Base-by-base conservation (phyloP, 2,329 filamentous ascomycete genomes). In the Diaporthe vaccinii region DNA sequence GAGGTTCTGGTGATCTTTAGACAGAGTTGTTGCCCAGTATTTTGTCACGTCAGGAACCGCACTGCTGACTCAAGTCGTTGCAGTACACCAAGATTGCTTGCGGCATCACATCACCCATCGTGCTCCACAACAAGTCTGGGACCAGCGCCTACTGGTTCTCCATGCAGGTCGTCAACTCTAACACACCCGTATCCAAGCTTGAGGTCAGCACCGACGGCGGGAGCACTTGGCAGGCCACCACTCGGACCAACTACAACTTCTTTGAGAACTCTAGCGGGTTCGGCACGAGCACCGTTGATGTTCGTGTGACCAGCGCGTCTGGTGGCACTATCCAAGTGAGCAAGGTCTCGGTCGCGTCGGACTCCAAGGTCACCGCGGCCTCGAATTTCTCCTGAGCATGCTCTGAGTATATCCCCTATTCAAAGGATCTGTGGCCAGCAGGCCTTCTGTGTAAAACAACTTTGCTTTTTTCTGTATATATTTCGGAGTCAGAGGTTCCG, bases 91-190 rank as follows among this genome's bases (percentile, higher is more conserved):
- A 83, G 65, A 83, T 86, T 44, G 76, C 80, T 31, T 87, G 86
- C 77, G 84, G 84, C 72, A 86, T 87, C 80, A 81, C 82, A 2
- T 80, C 82, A 3, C 84, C 86, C 4, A 80, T 87, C 6, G 76
- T 82, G n/a, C 82, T 87, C 12, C 84, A 84, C 78, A 87, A 85
- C 82, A 87, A 87, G 82, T 81, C 80, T 22, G 86, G 86, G 14
- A 84, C 85, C 6, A 86, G 84, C 8, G 68, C 78, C n/a, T 82
- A 84, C 79, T 88, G 84, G 85, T 82, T 83, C 79, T 86, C 86
- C 65, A 91, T 91, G 86, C 92, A 93, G 81, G 91, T 93, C 58
- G 85, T 92, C 79, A 93, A 93, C 82, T 84, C 89, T 79, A 92
- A 91, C 80, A 85, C 89, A 76, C 85, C 87, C 22, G 86, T 93